Base-by-base conservation (phyloP, 2,329 filamentous ascomycete species). In the Sporothrix phasma region DNA sequence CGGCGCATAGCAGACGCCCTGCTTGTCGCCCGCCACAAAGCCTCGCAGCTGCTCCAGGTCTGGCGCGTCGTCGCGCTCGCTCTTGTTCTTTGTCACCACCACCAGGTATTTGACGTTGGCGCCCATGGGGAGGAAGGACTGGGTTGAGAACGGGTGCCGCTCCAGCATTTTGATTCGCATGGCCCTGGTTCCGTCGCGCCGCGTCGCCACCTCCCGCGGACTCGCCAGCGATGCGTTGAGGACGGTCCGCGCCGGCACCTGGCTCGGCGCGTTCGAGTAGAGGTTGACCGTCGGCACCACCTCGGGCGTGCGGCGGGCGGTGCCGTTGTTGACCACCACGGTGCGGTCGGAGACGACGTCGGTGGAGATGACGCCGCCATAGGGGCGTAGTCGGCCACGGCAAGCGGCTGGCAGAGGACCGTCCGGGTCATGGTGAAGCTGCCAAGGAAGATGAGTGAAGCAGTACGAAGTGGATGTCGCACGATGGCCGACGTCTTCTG, bases 51-150 rank as follows among this genome's bases (percentile, higher is more conserved):
- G 7, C 1, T 58, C 49, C 15, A 65, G 24, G 24, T 65, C 41
- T 5, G 63, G 63, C 3, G 31, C 3, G n/a, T 62, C 51, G 15
- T 46, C 59, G 3, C 49, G 37, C 2, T 45, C 63, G 15, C 19
- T 17, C 19, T 39, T 45, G 19, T 53, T 45, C 0, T 26, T 43
- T 1, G 17, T 17, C 13, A 65, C 63, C 0, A 65, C 47, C 1
- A 62, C 59, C n/a, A 65, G 26, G 24, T 65, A 65, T 24, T 49
- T 26, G 10, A 65, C 17, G 8, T 17, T 10, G 17, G 63, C 51
- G 3, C 63, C 63, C 63, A 65, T 65, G 43, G 63, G 63, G 1
- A 65, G 34, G 59, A 65, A 65, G n/a, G 63, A 65, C 51, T 65
- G 63, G 1, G 63, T 65, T 17, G 63, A 41, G 49, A 41, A 65